Conservation (phyloP, 2,329 filamentous ascomycete species). For the Emergomyces orientalis region DNA sequence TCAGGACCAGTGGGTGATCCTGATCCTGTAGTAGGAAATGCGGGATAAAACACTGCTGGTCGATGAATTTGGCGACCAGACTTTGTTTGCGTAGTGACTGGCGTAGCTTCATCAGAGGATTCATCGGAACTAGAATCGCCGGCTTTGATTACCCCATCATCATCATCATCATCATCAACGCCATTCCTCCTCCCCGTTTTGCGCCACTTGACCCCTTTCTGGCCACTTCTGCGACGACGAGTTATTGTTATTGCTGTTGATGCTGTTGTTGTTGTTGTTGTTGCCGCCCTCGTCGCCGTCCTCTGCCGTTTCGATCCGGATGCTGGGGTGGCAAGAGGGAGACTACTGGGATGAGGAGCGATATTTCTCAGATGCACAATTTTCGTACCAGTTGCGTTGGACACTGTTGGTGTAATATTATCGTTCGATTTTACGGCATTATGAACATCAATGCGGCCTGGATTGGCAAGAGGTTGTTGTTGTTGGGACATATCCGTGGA, state of each 20-base stretch:
- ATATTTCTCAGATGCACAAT: neutral
- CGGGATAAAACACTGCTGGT: constrained; percentile 50
- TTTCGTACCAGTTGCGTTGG: neutral
- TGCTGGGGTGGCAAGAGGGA: constrained; percentile 1
- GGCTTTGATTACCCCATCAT: constrained; percentile 27
- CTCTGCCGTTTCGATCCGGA: constrained; percentile 5
- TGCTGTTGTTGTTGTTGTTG: constrained; percentile 1
- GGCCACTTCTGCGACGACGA: constrained; percentile 5
- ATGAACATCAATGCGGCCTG: neutral
- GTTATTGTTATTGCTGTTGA: too few relatives aligned
- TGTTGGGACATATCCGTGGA: neutral
- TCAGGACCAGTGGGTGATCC: constrained; percentile 16
- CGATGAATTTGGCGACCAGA: constrained; percentile 63
- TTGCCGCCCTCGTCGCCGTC: neutral
- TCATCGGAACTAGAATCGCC: constrained; percentile 32
- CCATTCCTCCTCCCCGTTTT: constrained; percentile 11
- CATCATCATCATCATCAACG: constrained; percentile 27
- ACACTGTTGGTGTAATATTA: neutral
- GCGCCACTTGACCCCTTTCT: constrained; percentile 9
- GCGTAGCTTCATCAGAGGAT: constrained; percentile 41
- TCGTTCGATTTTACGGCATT: neutral
- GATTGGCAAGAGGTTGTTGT: neutral
- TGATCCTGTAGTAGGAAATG: constrained; percentile 13
- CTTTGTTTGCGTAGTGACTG: constrained; percentile 58
- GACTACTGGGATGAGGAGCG: neutral